Conservation (phyloP, 306 rosid genomes). For the Glycyrrhiza uralensis region DNA sequence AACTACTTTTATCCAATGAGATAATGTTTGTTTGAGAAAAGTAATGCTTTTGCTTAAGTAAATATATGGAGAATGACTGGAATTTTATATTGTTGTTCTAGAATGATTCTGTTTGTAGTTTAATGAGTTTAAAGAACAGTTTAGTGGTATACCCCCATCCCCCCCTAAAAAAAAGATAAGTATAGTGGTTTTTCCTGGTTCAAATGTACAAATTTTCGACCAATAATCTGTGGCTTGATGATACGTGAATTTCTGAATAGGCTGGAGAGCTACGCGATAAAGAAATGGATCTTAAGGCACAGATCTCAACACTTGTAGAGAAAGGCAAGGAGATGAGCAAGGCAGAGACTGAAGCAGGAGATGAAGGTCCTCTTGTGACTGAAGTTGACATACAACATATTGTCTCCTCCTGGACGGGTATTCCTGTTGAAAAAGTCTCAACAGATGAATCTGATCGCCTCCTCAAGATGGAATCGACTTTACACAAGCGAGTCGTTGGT, state of each 20-base stretch:
- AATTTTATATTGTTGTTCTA: slow-evolving; percentile 2
- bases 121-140: neutral
- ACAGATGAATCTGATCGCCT: slow-evolving; percentile 96
- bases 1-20: neutral
- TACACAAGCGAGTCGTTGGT: slow-evolving; percentile 81
- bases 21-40: neutral
- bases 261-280: slow-evolving; percentile 94
- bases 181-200: neutral
- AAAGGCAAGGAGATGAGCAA: slow-evolving; percentile 98
- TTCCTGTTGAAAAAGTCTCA: slow-evolving; percentile 95
- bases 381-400: slow-evolving; percentile 92
- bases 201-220: neutral
- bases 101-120: slow-evolving; percentile 17
- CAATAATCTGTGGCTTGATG: slow-evolving; percentile 14
- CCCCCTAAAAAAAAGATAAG: neutral
- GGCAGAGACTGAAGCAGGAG: slow-evolving; percentile 96
- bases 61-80: neutral
- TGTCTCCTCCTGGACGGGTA: slow-evolving; percentile 96
- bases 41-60: neutral
- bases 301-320: slow-evolving; percentile 78
- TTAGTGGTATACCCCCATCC: neutral
- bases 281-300: slow-evolving; percentile 96
- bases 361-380: slow-evolving; percentile 80
- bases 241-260: slow-evolving; percentile 37
- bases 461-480: slow-evolving; percentile 96